These are phyloP conservation scores for Linum tenue DNA, from an alignment of 345 rosid genomes.

Conservation along the genomic window DNA sequence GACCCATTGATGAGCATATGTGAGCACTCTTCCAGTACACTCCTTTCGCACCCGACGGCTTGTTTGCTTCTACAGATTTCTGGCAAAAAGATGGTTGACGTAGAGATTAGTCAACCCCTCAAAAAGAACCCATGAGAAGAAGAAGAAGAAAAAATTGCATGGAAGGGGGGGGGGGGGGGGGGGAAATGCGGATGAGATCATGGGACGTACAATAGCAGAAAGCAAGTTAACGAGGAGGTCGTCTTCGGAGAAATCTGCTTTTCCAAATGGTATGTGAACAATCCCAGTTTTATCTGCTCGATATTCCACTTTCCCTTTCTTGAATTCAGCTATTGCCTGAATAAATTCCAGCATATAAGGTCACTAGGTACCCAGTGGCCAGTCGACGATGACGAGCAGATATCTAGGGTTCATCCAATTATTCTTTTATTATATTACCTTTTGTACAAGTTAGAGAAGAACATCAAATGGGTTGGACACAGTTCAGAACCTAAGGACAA, in stretches of 20 bases:
- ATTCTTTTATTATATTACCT: no score
- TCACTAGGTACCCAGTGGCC: background rate
- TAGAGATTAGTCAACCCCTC: background rate
- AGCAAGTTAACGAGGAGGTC: conserved; percentile 74
- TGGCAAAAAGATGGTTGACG: conserved; percentile 17
- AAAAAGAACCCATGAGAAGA: background rate
- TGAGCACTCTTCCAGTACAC: conserved; percentile 93
- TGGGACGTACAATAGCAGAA: conserved; percentile 57
- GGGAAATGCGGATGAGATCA: background rate
- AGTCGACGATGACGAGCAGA: background rate
- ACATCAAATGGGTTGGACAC: no score
- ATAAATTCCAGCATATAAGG: conserved; percentile 1
- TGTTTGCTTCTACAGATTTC: conserved; percentile 94
- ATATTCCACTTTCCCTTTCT: conserved; percentile 86
- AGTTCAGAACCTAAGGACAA: background rate
- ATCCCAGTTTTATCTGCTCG: conserved; percentile 98
- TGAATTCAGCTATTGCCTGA: conserved; percentile 96
- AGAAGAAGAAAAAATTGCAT: background rate
- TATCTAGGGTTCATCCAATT: no score
- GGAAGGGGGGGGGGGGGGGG: background rate
- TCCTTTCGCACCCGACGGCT: conserved; percentile 95
- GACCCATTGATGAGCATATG: conserved; percentile 96
- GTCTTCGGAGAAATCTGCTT: conserved; percentile 61
- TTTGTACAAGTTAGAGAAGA: no score
- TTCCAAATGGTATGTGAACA: conserved; percentile 91